These are phyloP conservation scores for Suhomyces faveliae DNA, from an alignment of 805 yeast species.

Conservation along the genomic window DNA sequence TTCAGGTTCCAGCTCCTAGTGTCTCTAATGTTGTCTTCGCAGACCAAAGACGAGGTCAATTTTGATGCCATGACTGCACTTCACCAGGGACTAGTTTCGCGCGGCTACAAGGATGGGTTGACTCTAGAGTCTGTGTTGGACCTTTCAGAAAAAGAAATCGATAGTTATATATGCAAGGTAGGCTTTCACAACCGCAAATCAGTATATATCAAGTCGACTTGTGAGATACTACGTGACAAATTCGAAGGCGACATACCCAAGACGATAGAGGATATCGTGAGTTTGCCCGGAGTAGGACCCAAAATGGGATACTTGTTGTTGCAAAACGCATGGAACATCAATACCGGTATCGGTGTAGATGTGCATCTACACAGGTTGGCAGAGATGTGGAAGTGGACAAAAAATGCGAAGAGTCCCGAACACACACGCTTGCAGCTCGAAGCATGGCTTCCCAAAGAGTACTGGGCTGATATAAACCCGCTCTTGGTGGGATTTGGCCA, in stretches of 20 bases:
- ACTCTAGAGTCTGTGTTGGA: constrained; percentile 53
- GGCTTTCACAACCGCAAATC: constrained; percentile 89
- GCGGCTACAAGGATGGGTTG: constrained; percentile 49
- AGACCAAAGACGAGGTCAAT: constrained; percentile 87
- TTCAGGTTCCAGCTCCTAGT: constrained; percentile 73
- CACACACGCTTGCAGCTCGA: constrained; percentile 67
- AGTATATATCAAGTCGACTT: constrained; percentile 59
- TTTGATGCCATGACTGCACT: constrained; percentile 66
- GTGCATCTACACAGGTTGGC: constrained; percentile 84
- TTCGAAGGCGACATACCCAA: constrained; percentile 72
- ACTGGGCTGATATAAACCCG: constrained; percentile 86
- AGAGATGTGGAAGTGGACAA: constrained; percentile 79
- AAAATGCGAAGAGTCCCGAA: constrained; percentile 63
- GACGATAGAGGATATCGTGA: constrained; percentile 59
- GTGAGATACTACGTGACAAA: constrained; percentile 48
- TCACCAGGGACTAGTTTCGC: constrained; percentile 44
- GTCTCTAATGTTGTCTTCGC: constrained; percentile 84
- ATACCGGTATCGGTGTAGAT: constrained; percentile 89
- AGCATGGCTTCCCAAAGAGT: constrained; percentile 66
- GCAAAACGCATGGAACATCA: constrained; percentile 79
- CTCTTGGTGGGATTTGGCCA: constrained; percentile 93
- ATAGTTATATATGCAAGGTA: constrained; percentile 67
- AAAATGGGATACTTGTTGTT: constrained; percentile 86
- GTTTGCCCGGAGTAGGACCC: constrained; percentile 92
- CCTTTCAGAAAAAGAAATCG: constrained; percentile 57